phyloP scores from a whole-genome alignment of 2,329 filamentous ascomycete genomes.

The Emmonsia crescens region DNA sequence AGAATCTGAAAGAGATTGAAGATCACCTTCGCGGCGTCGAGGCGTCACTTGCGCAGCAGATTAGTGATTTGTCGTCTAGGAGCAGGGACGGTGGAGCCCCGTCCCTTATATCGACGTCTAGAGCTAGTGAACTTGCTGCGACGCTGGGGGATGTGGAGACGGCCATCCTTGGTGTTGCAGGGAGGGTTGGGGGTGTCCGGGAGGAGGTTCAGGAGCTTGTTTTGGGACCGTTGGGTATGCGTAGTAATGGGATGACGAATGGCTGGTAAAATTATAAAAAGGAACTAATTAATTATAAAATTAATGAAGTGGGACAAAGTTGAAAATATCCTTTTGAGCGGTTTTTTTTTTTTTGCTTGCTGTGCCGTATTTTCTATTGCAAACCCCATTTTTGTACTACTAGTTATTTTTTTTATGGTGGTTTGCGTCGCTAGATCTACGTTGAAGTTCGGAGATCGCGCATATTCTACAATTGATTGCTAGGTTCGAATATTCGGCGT shows the following conservation, averaged over 20 bases:
- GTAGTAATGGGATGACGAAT: constrained; percentile 6
- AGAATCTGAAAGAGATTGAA: constrained; percentile 54
- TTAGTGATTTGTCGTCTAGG: constrained; percentile 42
- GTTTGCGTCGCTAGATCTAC: not conserved
- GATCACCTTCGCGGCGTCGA: constrained; percentile 55
- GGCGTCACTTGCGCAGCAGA: constrained; percentile 47
- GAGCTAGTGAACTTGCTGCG: constrained; percentile 40
- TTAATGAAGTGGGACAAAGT: not conserved
- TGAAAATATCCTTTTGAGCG: not conserved
- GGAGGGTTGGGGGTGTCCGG: constrained; percentile 47
- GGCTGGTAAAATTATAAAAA: constrained; percentile 2
- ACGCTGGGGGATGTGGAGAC: constrained; percentile 56
- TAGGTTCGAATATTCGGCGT: not conserved
- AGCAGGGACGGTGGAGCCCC: constrained; percentile 28
- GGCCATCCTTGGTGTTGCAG: constrained; percentile 53
- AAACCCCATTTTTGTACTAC: not conserved
- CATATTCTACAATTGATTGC: not conserved
- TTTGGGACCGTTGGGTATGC: constrained; percentile 27
- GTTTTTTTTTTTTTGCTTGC: not conserved
- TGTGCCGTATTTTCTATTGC: not conserved
- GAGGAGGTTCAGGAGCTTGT: constrained; percentile 51
- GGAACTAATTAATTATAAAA: not conserved
- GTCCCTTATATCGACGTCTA: constrained; percentile 35
- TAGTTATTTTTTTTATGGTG: not conserved
- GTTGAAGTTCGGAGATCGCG: not conserved